Conservation (phyloP, 305 asterid genomes). For the Andrographis paniculata region DNA sequence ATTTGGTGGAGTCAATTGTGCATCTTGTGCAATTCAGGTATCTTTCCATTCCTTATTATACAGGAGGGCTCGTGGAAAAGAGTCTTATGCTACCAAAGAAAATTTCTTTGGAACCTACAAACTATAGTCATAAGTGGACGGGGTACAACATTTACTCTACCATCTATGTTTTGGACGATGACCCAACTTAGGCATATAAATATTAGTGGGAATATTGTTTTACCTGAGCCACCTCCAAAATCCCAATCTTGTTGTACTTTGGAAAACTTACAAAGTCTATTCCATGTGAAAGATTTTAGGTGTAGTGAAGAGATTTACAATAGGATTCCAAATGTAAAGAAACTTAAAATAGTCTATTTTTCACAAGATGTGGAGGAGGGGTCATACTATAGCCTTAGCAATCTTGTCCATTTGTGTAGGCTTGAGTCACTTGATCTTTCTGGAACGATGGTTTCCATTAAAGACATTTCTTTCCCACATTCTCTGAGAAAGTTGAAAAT, state of each 20-base stretch:
- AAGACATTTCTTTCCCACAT: too few species aligned
- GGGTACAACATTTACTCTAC: background rate
- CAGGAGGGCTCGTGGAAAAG: background rate
- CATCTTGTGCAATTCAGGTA: background rate
- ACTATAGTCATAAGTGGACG: background rate
- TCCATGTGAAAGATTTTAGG: background rate
- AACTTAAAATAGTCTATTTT: background rate
- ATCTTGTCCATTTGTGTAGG: too few species aligned
- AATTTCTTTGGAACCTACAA: background rate
- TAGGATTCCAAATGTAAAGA: background rate
- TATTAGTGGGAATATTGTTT: background rate
- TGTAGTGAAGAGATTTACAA: background rate
- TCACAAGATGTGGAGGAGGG: too few species aligned
- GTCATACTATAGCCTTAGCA: too few species aligned
- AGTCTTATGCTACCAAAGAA: background rate
- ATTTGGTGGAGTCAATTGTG: too few species aligned
- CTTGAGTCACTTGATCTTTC: too few species aligned
- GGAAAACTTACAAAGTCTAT: too few species aligned
- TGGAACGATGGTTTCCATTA: too few species aligned
- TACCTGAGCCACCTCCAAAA: too few species aligned
- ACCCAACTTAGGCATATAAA: background rate
- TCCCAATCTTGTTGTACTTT: too few species aligned
- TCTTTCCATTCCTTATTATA: background rate
- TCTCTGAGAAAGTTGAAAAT: too few species aligned
- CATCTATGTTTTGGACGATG: background rate